Evolutionary conservation across 768 basidiomycete species (phyloP), one percentile per base, ranked within the genome.

Genomic region (Gymnopilus dilepis): DNA sequence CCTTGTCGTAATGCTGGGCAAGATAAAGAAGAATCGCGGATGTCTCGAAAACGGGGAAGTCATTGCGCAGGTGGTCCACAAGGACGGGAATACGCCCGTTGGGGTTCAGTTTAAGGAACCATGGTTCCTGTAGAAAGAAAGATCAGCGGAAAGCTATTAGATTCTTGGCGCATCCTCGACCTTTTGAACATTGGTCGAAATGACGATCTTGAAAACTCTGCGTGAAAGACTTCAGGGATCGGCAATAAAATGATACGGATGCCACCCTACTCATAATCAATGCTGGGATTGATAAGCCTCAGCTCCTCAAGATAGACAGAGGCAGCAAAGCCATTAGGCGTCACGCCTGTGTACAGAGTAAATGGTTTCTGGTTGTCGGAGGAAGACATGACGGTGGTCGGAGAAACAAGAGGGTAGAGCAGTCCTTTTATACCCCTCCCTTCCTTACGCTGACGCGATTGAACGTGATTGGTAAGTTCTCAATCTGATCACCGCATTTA

Each of bases 21-120:
- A 97, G 85, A 71, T 92, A 96, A n/a, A 94, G 74, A 55, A 95
- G 74, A 61, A 97, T 94, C 11, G 94, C 92, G 1, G 89, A 86
- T 5, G 85, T 87, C 70, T 94, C 92, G 65, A 93, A 93, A 38
- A 92, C 84, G 6, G 66, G 65, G 68, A 92, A 92, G 66, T 87
- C 76, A 64, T 85, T 78, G 63, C 86, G 83, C 22, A 79, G 75
- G 57, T 80, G 82, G 70, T 93, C 89, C 34, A 86, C 77, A 34
- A 93, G 74, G 26, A 82, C 81, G 4, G 91, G 90, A 56, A 93
- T 92, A 50, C 90, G 73, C 34, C 88, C 88, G 63, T 89, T 91
- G 6, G 88, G 90, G 71, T 91, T 91, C 65, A 89, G 69, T 41
- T 85, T 80, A 63, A 94, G 81, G 76, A 89, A 95, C 89, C 89